Evolutionary conservation across 345 rosid species (phyloP), one percentile per base, ranked within the genome.

Genomic region (Heritiera littoralis): DNA sequence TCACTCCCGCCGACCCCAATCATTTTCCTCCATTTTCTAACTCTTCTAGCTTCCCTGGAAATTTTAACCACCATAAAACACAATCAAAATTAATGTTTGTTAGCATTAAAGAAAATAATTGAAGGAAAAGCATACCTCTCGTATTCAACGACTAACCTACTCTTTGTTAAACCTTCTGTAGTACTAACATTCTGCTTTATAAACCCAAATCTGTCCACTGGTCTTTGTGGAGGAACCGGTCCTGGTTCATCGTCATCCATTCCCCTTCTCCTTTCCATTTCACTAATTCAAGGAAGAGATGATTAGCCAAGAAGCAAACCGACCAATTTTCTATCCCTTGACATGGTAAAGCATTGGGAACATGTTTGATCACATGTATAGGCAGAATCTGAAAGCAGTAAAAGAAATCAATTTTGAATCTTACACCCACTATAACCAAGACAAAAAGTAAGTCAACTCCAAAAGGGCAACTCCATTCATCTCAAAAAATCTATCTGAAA

Each of bases 1-100:
- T 95, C 99, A 83, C 97, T 95, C 66, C 98, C 99, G 54, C 98
- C 96, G 59, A 88, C 91, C 71, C 99, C 99, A 75, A 95, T 93
- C 98, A 93, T 95, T 86, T 92, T 95, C 90, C 99, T 92, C 98
- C 99, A 95, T 87, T 92, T 93, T 80, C 92, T 86, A 61, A 92
- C 88, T 79, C 88, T 91, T 88, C 94, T 90, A 85, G 90, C 93
- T 80, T 95, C 97, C 88, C 99, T 95, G 86, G 82, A 77, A 78
- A 46, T 12, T 17, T 45, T 32, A 28, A 56, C 55, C 67, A 65
- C 80, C 78, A 65, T 48, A 46, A 68, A 40, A 15, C 64, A 80
- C 30, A 71, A 79, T 66, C 79, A 82, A 70, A 41, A 74, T 40
- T 68, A 61, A 43, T 74, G 41, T 60, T 18, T 41, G 55, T 11